These are phyloP conservation scores for Ophiostoma quercus DNA, from an alignment of 2,329 filamentous ascomycete genomes.

Conservation along the genomic window DNA sequence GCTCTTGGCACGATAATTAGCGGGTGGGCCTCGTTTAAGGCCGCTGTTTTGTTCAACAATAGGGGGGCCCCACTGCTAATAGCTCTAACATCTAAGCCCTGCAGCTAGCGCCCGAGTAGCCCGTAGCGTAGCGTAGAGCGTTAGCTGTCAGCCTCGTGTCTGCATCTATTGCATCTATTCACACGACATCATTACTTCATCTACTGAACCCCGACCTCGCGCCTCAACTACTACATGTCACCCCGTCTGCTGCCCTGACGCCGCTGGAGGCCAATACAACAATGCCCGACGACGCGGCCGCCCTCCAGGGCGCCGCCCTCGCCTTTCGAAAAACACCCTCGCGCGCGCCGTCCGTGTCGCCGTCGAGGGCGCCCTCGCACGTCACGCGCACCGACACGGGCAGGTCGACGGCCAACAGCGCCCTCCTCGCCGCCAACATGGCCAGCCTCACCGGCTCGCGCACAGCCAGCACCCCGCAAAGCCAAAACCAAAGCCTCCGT, in stretches of 20 bases:
- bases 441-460: slow-evolving; percentile 27
- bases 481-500: neutral
- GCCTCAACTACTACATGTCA: slow-evolving; percentile 13
- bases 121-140: no score
- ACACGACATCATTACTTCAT: no score
- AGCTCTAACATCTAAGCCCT: no score
- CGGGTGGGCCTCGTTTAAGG: no score
- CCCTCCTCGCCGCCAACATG: slow-evolving; percentile 43
- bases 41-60: no score
- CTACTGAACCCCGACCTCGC: no score
- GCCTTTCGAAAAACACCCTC: slow-evolving; percentile 41
- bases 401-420: slow-evolving; percentile 34
- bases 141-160: no score
- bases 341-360: slow-evolving; percentile 23
- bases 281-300: slow-evolving; percentile 30
- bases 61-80: no score
- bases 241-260: slow-evolving; percentile 9
- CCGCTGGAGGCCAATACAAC: neutral
- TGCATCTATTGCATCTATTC: no score
- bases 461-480: neutral
- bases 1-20: no score
- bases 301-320: slow-evolving; percentile 50
- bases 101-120: no score
- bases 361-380: slow-evolving; percentile 5
- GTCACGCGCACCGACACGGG: neutral